Base-by-base conservation (phyloP, 495 filamentous ascomycete genomes). In the Aspergillus cristatus region DNA sequence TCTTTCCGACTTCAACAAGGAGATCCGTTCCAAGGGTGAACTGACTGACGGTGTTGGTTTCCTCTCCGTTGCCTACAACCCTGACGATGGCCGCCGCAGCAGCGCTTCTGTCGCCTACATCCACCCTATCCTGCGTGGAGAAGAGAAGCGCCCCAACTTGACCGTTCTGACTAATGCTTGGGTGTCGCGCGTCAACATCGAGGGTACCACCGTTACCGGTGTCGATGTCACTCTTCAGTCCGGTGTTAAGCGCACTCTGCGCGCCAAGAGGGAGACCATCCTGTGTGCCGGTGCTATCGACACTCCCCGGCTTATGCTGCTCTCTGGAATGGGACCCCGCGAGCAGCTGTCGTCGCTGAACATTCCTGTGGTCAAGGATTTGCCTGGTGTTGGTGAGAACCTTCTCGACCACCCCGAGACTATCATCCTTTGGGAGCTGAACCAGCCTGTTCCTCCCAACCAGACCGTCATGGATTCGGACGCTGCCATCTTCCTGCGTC, bases 391-490 rank as follows among this genome's bases (percentile, higher is more conserved):
- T 3, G 86, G 86, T 40, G 76, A 87, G 62, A 82, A 89, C 60
- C 67, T 91, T 11, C 60, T 84, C 24, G 83, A 88, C 52, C 82
- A 88, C 56, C 79, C 81, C 1, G 82, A 87, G 52, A 77, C 64
- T 45, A 84, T 84, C 57, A 85, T 86, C 42, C 79, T 90, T 58
- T 88, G 83, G 83, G 82, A 88, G 58, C 71, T 90, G 51, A 84
- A 86, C 57, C 72, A 69, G 26, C 77, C 83, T 14, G 80, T 87
- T 5, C 81, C 82, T 14, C 58, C 68, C 2, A 79, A 83, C 59
- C 79, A 86, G 65, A 88, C 84, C 17, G 85, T 82, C 45, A 87
- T 86, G 82, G 81, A 89, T 61, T 84, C 79, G 0, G 85, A 89
- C 47, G 84, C 84, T 12, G 84, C 84, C 34, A 81, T 89, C 42